Evolutionary conservation across 352 stramenopile genomes (phyloP), one percentile per base, ranked within the genome.

Genomic region (Pythium myriotylum): DNA sequence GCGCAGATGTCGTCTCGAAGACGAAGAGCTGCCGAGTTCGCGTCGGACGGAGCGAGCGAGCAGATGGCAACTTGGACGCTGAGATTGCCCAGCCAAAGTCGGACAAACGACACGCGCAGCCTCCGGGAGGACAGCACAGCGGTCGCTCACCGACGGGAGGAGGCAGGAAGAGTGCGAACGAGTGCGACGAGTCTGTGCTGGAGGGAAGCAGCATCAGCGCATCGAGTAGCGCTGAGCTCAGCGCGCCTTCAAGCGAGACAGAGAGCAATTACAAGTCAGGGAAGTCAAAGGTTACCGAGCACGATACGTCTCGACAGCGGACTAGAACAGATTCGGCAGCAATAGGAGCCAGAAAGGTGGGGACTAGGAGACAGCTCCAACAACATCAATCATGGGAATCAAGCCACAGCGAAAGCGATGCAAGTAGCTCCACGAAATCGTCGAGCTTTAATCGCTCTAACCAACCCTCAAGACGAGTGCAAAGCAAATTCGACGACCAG

Each of bases 401-500:
- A 10, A 10, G 10, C 10, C 29, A 5, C 8, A 47, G 47, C 22
- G 42, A 60, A 13, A 67, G 58, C 24, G 58, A 65, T n/a, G 39
- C 58, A 13, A 65, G 58, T 22, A 55, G 40, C 20, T 49, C 48
- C 4, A 65, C 58, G 4, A 59, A 59, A 43, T 49, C 20, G 3
- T 65, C 58, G 17, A 58, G 48, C 49, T 24, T 53, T 16, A 59
- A 41, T 33, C 47, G 57, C 7, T 17, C 29, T 13, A 65, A 29
- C 29, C 47, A 64, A 12, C 23, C 23, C 20, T 33, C 54, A 16
- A 35, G 22, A 1, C 27, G 27, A 13, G 27, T 20, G 10, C 39
- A 65, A 14, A 26, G 58, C 2, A 67, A 67, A 19, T 67, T 67
- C 40, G 59, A 67, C 22, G 59, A 67, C 26, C 59, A 67, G n/a